Evolutionary conservation across 2,329 filamentous ascomycete genomes (phyloP), one percentile per base, ranked within the genome.

Genomic region (Hypoxylon sp.): DNA sequence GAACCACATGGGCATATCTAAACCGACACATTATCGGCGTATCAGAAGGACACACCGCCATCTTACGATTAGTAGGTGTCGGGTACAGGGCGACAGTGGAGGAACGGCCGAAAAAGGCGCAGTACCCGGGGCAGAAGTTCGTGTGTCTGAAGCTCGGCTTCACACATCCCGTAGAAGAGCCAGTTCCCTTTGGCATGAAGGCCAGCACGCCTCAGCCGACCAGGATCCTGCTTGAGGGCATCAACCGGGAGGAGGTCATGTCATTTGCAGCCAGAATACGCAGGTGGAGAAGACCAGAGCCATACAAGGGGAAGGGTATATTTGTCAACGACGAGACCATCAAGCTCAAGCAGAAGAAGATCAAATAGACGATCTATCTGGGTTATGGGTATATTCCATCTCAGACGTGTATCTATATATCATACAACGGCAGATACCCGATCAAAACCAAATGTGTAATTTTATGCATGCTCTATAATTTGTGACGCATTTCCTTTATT

Each of bases 291-390:
- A 87, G 87, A 70, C 96, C 96, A 28, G 96, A 99, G 82, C 96
- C 96, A 70, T 99, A 99, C 81, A 99, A 99, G 88, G 96, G 96
- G 71, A 98, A 99, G 88, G 96, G 96, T 73, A 97, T 99, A 73
- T 99, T 98, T 78, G 90, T 99, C 74, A 96, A 98, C 76, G 93
- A 94, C 69, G 93, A 99, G 85, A 97, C 93, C 28, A 97, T 99
- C 82, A 97, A 91, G 86, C 80, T 99, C 80, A 99, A 99, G 90
- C 91, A 93, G 75, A 99, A 97, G 91, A 96, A 95, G 87, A 93
- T 95, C 79, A 95, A 94, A 85, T 96, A 69, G 61, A 61, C 42
- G n/a, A 45, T 61, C 61, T 45, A 40, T 36, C 18, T 28, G 28
- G 45, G n/a, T n/a, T 38, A 56, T 60, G 55, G 58, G 45, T 33